Evolutionary conservation across 192 early-diverging fungal species (phyloP), one percentile per base, ranked within the genome.

Genomic region (Coemansia sp.): DNA sequence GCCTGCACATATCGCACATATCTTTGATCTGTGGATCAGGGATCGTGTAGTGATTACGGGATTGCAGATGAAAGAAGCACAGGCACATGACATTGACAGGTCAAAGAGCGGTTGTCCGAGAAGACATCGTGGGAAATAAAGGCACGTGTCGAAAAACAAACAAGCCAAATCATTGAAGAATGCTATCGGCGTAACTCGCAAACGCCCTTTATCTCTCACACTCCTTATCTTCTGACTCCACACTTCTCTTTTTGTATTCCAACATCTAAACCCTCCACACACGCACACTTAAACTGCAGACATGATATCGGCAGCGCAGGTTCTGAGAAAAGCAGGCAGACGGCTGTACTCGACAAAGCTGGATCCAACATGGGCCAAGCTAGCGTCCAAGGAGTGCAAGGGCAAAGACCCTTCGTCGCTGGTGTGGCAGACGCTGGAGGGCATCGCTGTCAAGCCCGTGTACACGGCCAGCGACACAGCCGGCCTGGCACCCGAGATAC

Each of bases 341-440:
- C 24, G 19, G 22, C 41, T 46, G 42, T 30, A 38, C 12, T 24
- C 54, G 56, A 49, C 48, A 17, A 87, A 89, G n/a, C 73, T 92
- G n/a, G 80, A 90, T 55, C 63, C 82, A 9, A 83, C 87, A 57
- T 94, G 92, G 92, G 80, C 65, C 19, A 73, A 79, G 55, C 69
- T 89, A 22, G 92, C 88, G 2, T 74, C 69, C 23, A 94, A 93
- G 73, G 92, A 94, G 67, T 81, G 92, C 66, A 94, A 93, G 71
- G 91, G 91, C 34, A 91, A 94, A 59, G 84, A 91, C 60, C 89
- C 92, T 4, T 81, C 82, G 24, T 70, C 69, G 2, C 71, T 94
- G 34, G 87, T 86, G 14, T 94, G 92, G 92, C 71, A 84, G 51
- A 92, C 92, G 9, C 73, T 91, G 9, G 92, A 94, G 84, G 91